Evolutionary conservation across 2,329 filamentous ascomycete species (phyloP), one percentile per base, ranked within the genome.

Genomic region (Beauveria brongniartii): DNA sequence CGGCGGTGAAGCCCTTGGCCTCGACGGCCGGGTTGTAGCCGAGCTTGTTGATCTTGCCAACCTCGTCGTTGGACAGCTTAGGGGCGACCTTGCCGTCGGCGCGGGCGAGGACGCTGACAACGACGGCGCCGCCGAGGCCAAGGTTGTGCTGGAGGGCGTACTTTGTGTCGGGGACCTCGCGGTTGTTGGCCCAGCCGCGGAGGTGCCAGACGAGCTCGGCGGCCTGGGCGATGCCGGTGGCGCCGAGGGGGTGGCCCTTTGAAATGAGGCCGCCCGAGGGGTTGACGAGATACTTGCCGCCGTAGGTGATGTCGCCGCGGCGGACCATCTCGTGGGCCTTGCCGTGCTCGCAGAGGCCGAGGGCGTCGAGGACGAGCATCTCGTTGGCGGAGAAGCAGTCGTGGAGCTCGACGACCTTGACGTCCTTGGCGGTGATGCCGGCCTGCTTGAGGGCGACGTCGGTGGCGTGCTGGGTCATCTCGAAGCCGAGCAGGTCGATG

Each of bases 351-450:
- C 81, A 84, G 12, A 97, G 82, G 1, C 91, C 92, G 1, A 97
- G 82, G 0, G 91, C 91, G 71, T 97, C 93, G 55, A 97, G 86
- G 1, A 86, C 87, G 56, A 94, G 83, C 88, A 97, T 89, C 79
- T 97, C 91, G 73, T 97, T 97, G 28, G 93, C 87, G 20, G 87
- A 92, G 82, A 97, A 97, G 79, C 94, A 97, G 78, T 97, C 94
- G 76, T 97, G 94, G 63, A 97, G 80, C 78, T 97, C 93, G 70
- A 91, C 92, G 18, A 97, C 89, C 69, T 88, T 86, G 64, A 93
- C 82, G 65, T 96, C 89, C 40, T 78, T 74, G 0, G 89, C 77
- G 2, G 85, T 81, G 63, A 89, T 78, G 24, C 84, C 82, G 0
- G 92, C 91, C 75, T 97, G 89, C 37, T 77, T 79, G 64, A 90